phyloP scores from a whole-genome alignment of 2,329 filamentous ascomycete species.

The Apiospora rasikravindrae region DNA sequence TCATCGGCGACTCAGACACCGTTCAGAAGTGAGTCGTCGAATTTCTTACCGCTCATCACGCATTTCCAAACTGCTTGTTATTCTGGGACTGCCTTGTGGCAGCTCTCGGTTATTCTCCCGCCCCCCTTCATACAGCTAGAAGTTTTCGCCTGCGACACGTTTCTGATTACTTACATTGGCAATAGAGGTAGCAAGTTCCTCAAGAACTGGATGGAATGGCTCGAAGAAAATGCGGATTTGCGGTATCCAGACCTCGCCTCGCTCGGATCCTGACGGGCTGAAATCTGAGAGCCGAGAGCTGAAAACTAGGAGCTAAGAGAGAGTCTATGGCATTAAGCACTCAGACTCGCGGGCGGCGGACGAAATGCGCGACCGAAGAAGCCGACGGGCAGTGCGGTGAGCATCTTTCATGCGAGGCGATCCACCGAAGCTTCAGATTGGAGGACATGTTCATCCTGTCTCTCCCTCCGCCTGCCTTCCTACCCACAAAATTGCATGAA shows the following conservation, averaged over 20 bases:
- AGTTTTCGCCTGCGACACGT: slow-evolving; percentile 26
- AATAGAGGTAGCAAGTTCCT: slow-evolving; percentile 82
- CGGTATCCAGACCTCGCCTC: slow-evolving; percentile 76
- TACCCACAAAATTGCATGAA: slow-evolving; percentile 7
- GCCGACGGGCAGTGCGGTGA: neutral
- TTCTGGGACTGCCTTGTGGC: slow-evolving; percentile 16
- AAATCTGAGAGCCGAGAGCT: too few species aligned
- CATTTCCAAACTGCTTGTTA: slow-evolving; percentile 13
- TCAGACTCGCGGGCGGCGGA: neutral
- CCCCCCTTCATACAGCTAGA: neutral
- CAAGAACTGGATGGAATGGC: slow-evolving; percentile 86
- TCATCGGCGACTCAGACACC: slow-evolving; percentile 94
- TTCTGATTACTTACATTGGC: slow-evolving; percentile 21
- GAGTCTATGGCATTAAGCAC: neutral
- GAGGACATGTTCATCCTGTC: slow-evolving; percentile 3
- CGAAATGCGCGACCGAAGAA: slow-evolving; percentile 6
- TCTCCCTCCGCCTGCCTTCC: neutral
- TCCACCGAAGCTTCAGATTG: slow-evolving; percentile 1
- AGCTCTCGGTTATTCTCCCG: neutral
- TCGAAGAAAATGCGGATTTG: slow-evolving; percentile 89
- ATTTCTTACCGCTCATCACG: slow-evolving; percentile 14
- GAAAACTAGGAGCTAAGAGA: too few species aligned
- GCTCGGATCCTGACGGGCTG: slow-evolving; percentile 29
- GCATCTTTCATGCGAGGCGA: slow-evolving; percentile 1
- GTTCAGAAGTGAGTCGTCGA: slow-evolving; percentile 74